Conservation (phyloP, 768 basidiomycete genomes). For the Rhodocollybia butyracea region DNA sequence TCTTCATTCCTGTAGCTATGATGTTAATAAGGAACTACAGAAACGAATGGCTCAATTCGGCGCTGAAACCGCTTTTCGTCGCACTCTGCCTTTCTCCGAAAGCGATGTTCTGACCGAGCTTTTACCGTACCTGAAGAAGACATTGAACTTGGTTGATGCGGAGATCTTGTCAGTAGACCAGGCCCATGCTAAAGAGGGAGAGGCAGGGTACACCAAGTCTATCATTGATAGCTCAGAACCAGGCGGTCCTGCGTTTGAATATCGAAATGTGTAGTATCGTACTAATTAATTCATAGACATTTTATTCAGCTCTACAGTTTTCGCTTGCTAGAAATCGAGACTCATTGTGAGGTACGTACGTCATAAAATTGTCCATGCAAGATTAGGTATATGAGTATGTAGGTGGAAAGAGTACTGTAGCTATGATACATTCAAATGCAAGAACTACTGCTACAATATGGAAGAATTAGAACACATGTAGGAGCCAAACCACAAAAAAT, state of each 20-base stretch:
- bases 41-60: constrained; percentile 82
- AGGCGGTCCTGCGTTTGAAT: constrained; percentile 82
- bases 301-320: too few species aligned
- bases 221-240: constrained; percentile 89
- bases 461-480: not conserved
- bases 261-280: constrained; percentile 62
- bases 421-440: not conserved
- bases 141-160: constrained; percentile 66
- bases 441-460: not conserved
- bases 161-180: constrained; percentile 71
- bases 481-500: not conserved
- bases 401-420: not conserved
- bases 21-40: constrained; percentile 30
- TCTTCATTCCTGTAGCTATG: not conserved
- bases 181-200: constrained; percentile 49
- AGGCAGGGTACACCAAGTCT: constrained; percentile 56
- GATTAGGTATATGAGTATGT: too few species aligned
- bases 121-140: constrained; percentile 77
- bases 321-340: too few species aligned
- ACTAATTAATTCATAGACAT: not conserved
- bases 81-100: constrained; percentile 83
- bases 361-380: too few species aligned
- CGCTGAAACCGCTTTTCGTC: constrained; percentile 74
- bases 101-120: constrained; percentile 65
- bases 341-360: too few species aligned